phyloP scores from a whole-genome alignment of 73 alveolate genomes.

The Durusdinium trenchii region DNA sequence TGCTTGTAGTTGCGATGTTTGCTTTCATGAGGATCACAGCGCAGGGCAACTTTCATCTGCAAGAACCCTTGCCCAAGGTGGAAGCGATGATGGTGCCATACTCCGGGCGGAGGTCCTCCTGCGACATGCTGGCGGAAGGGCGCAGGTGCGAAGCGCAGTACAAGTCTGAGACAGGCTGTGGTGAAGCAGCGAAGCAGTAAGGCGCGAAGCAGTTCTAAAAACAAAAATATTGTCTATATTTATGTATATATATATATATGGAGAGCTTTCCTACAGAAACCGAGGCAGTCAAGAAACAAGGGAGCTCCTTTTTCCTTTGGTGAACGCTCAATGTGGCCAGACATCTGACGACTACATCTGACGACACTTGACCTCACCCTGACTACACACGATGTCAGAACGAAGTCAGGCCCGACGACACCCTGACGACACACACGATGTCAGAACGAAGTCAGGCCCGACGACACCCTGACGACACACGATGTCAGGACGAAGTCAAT shows the following conservation, averaged over 20 bases:
- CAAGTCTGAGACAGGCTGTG: not conserved
- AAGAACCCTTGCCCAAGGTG: not conserved
- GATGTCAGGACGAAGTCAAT: no score
- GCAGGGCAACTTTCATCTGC: not conserved
- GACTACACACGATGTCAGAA: no score
- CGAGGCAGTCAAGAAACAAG: no score
- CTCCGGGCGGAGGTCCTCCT: not conserved
- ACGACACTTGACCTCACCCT: no score
- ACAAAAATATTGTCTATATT: not conserved
- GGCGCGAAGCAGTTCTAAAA: not conserved
- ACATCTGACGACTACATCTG: no score
- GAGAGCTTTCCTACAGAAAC: not conserved
- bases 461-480: no score
- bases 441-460: no score
- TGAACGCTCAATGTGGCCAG: no score
- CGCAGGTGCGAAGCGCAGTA: not conserved
- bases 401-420: no score
- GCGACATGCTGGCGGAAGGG: not conserved
- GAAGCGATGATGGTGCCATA: not conserved
- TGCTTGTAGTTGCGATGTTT: not conserved
- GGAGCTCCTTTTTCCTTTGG: no score
- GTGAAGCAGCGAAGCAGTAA: not conserved
- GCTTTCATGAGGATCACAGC: not conserved
- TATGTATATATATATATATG: not conserved
- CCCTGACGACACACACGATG: no score